phyloP scores from a whole-genome alignment of 257 asterid species.

The Jaltomata sinuosa region DNA sequence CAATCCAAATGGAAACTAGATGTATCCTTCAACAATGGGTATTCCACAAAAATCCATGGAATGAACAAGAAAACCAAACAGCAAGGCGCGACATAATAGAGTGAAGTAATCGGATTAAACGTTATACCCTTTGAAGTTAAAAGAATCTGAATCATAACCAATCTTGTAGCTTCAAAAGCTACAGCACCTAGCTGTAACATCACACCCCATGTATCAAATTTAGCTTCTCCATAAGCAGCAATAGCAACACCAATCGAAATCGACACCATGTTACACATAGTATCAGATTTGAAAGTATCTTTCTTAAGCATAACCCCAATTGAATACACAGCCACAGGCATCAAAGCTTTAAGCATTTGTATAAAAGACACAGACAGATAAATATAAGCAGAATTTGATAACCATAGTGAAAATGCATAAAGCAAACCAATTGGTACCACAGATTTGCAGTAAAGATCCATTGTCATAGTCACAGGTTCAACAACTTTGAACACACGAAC shows the following conservation, averaged over 20 bases:
- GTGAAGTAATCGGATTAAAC: conserved; percentile 54
- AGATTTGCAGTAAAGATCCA: conserved; percentile 54
- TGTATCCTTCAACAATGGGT: conserved; percentile 44
- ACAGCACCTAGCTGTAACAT: conserved; percentile 56
- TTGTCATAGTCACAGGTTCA: conserved; percentile 55
- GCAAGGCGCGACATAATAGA: conserved; percentile 59
- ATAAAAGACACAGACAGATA: conserved; percentile 61
- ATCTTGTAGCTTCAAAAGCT: conserved; percentile 56
- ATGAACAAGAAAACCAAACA: conserved; percentile 45
- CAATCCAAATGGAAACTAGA: conserved; percentile 47
- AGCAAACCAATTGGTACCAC: conserved; percentile 56
- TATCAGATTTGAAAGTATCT: conserved; percentile 34
- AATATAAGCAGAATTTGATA: conserved; percentile 64
- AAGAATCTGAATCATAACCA: conserved; percentile 64
- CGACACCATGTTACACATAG: conserved; percentile 58
- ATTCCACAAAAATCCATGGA: conserved; percentile 58
- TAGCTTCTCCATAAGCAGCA: conserved; percentile 68
- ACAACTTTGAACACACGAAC: conserved; percentile 47
- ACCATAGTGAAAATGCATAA: conserved; percentile 53
- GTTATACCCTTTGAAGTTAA: conserved; percentile 46
- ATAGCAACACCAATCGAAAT: conserved; percentile 67
- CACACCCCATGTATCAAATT: conserved; percentile 59
- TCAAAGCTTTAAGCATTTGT: conserved; percentile 66
- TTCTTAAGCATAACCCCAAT: conserved; percentile 40
- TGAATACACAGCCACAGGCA: conserved; percentile 65